Percentiles rank a stretch among this genome's conserved stretches.
Evolutionary conservation across 768 basidiomycete genomes (phyloP).

Genomic region (Pleurotus cornucopiae): DNA sequence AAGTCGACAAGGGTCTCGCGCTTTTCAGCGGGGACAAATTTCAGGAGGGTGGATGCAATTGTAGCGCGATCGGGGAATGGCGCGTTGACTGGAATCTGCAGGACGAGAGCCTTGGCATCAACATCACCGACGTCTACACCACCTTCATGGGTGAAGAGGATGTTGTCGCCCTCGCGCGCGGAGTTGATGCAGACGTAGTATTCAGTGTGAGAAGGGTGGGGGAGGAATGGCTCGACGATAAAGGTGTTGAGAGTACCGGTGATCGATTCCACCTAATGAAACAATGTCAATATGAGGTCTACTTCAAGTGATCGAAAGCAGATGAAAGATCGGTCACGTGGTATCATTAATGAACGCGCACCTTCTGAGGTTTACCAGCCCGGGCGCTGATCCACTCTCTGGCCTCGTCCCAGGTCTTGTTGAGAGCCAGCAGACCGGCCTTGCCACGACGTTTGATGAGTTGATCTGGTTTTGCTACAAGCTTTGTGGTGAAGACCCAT

Average conservation of each 20-base stretch:
- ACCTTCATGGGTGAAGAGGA: conserved; percentile 98
- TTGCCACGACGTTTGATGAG: conserved; percentile 99
- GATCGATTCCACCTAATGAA: conserved; percentile 77
- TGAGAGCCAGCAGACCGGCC: conserved; percentile 90
- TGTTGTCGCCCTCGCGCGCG: conserved; percentile 87
- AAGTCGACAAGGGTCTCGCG: conserved; percentile 94
- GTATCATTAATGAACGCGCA: conserved; percentile 20
- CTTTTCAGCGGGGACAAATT: conserved; percentile 78
- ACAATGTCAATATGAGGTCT: conserved; percentile 13
- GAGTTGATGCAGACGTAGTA: conserved; percentile 99
- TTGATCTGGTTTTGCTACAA: conserved; percentile 96
- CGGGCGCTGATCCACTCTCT: conserved; percentile 82
- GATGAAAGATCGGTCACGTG: conserved; percentile 3
- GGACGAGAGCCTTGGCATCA: conserved; percentile 91
- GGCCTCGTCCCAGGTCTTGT: conserved; percentile 89
- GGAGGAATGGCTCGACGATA: conserved; percentile 98
- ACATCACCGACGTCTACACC: conserved; percentile 99
- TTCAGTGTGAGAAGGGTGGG: conserved; percentile 89
- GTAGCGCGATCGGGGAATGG: conserved; percentile 81
- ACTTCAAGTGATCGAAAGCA: background rate
- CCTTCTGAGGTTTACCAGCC: conserved; percentile 92
- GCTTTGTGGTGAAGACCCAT: conserved; percentile 83
- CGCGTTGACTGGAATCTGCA: conserved; percentile 70
- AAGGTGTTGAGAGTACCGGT: conserved; percentile 97
- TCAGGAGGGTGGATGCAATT: conserved; percentile 73